Conservation (phyloP, 164 flowering plant genomes). For the Akebia trifoliata region DNA sequence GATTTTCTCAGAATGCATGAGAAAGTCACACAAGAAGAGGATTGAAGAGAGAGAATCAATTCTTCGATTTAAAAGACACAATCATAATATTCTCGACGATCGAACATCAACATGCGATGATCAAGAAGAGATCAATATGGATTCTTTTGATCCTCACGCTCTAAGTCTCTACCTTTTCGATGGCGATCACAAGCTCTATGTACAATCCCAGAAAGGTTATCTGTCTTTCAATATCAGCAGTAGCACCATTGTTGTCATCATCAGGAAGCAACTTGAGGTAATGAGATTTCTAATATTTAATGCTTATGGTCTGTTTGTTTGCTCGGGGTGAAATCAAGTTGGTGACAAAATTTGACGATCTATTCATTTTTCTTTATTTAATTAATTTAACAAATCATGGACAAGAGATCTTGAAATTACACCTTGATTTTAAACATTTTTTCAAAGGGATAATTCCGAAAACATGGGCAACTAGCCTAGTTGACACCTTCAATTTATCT, state of each 20-base stretch:
- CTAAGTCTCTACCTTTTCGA: slow-evolving; percentile 32
- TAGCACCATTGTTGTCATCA: slow-evolving; percentile 21
- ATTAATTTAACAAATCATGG: too few relatives aligned
- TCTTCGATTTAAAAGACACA: slow-evolving; percentile 28
- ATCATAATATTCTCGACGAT: slow-evolving; percentile 5
- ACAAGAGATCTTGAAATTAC: too few relatives aligned
- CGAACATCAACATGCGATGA: background rate
- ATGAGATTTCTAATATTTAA: background rate
- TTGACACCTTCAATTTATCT: too few relatives aligned
- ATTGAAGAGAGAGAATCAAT: slow-evolving; percentile 12
- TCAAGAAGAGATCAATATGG: background rate
- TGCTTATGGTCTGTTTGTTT: background rate
- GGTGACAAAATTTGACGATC: background rate
- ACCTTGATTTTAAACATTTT: too few relatives aligned
- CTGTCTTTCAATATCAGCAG: slow-evolving; percentile 30
- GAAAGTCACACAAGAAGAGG: slow-evolving; percentile 3
- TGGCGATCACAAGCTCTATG: slow-evolving; percentile 16
- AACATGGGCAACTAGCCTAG: too few relatives aligned
- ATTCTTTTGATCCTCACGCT: slow-evolving; percentile 8
- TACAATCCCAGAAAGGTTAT: slow-evolving; percentile 15
- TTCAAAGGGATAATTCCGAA: too few relatives aligned
- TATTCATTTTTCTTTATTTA: background rate
- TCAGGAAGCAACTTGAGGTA: slow-evolving; percentile 19
- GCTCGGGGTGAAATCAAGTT: too few relatives aligned
- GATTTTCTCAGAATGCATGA: slow-evolving; percentile 20